Evolutionary conservation across 73 alveolate genomes (phyloP).

Genomic region (Paramecium pentaurelia): DNA sequence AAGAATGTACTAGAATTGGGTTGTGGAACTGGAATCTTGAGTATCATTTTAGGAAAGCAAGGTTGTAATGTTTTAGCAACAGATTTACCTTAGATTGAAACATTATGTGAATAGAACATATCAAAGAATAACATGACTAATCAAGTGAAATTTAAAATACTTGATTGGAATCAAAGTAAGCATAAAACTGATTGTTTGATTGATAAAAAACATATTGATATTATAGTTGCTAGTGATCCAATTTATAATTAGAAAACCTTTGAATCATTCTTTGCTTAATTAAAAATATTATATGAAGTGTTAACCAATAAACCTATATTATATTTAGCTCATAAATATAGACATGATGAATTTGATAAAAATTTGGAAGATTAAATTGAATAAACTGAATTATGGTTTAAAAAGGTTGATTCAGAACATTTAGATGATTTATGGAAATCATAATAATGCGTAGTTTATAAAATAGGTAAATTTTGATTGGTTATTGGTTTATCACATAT

Average conservation of each 20-base stretch:
- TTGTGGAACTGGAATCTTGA: constrained; percentile 31
- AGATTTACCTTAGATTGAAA: not conserved
- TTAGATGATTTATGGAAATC: constrained; percentile 43
- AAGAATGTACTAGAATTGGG: not conserved
- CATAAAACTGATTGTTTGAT: not conserved
- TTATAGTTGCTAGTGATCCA: not conserved
- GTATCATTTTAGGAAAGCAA: not conserved
- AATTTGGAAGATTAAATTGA: not conserved
- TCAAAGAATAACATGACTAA: not conserved
- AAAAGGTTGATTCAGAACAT: not conserved
- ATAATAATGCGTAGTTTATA: not conserved
- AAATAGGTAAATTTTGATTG: constrained; percentile 37
- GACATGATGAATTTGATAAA: constrained; percentile 41
- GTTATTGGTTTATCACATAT: not conserved
- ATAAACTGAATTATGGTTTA: constrained; percentile 21
- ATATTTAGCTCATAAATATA: not conserved
- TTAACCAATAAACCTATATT: not conserved
- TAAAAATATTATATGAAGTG: not conserved
- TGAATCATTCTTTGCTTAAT: not conserved
- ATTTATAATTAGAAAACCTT: not conserved
- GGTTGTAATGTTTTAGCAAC: not conserved
- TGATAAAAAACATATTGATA: not conserved
- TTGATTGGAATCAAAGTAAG: constrained; percentile 23
- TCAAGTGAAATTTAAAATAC: not conserved
- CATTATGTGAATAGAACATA: constrained; percentile 9